These are phyloP conservation scores for Exophiala sideris DNA, from an alignment of 2,329 filamentous ascomycete genomes.

Conservation along the genomic window DNA sequence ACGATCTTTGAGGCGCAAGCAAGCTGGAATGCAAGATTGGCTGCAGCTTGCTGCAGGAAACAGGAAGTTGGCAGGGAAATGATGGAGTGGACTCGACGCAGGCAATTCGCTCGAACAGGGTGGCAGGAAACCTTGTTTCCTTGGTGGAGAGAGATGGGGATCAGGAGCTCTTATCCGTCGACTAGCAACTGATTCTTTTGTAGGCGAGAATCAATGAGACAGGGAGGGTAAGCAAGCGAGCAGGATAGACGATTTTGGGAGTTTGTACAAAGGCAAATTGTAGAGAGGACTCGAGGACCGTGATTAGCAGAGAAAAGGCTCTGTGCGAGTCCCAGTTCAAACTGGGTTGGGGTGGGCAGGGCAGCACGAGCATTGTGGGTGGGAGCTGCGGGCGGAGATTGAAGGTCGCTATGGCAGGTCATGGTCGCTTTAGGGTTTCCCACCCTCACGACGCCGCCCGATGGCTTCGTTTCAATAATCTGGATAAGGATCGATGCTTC, in stretches of 20 bases:
- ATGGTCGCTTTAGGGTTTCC: background rate
- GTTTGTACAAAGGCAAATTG: too few relatives aligned
- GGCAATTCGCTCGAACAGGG: background rate
- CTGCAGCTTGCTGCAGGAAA: conserved; percentile 9
- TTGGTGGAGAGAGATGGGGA: background rate
- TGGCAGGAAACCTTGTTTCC: background rate
- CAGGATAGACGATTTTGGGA: too few relatives aligned
- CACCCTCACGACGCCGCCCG: background rate
- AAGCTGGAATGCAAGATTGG: conserved; percentile 9
- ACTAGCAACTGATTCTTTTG: background rate
- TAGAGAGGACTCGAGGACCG: too few relatives aligned
- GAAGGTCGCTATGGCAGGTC: background rate
- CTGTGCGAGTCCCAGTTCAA: background rate
- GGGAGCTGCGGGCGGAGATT: background rate
- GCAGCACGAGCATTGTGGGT: background rate
- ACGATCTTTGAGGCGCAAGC: conserved; percentile 9
- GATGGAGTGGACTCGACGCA: conserved; percentile 5
- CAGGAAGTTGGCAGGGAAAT: conserved; percentile 24
- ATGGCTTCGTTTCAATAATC: conserved; percentile 1
- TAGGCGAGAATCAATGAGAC: background rate
- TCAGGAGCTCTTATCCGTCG: background rate
- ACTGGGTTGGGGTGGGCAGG: background rate
- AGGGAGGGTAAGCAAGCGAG: too few relatives aligned
- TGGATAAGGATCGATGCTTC: background rate
- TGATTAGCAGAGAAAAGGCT: background rate